phyloP scores from a whole-genome alignment of 176 grass and related monocot species.

The Miscanthus lutarioriparius region DNA sequence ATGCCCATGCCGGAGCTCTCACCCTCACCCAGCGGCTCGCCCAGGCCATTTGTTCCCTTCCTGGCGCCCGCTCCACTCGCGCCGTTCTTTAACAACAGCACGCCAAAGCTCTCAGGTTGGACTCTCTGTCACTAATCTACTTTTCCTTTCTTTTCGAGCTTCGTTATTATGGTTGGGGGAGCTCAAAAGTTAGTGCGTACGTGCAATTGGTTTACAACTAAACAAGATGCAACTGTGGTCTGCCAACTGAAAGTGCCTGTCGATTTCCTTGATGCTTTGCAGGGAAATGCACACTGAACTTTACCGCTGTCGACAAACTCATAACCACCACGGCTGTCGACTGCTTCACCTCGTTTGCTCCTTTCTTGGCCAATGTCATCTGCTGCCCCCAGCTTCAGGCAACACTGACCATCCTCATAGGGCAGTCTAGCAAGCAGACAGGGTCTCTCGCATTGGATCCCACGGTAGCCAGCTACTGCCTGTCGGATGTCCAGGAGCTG shows the following conservation, averaged over 20 bases:
- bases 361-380: conserved; percentile 90
- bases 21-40: conserved; percentile 73
- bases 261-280: not conserved
- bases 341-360: conserved; percentile 77
- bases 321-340: conserved; percentile 84
- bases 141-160: not conserved
- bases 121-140: not conserved
- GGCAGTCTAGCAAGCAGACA: conserved; percentile 84
- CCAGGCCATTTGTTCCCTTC: conserved; percentile 70
- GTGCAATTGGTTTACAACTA: not conserved
- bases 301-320: conserved; percentile 57
- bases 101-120: conserved; percentile 84
- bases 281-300: conserved; percentile 85
- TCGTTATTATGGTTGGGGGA: not conserved
- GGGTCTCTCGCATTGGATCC: conserved; percentile 75
- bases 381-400: conserved; percentile 96
- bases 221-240: not conserved
- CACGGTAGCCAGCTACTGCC: conserved; percentile 73
- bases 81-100: conserved; percentile 85
- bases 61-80: conserved; percentile 72
- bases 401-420: conserved; percentile 84
- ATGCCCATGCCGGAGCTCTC: conserved; percentile 72
- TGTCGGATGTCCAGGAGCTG: conserved; percentile 90
- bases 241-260: conserved; percentile 13
- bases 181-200: not conserved